Conservation (phyloP, 345 rosid species). For the Syzygium oleosum region DNA sequence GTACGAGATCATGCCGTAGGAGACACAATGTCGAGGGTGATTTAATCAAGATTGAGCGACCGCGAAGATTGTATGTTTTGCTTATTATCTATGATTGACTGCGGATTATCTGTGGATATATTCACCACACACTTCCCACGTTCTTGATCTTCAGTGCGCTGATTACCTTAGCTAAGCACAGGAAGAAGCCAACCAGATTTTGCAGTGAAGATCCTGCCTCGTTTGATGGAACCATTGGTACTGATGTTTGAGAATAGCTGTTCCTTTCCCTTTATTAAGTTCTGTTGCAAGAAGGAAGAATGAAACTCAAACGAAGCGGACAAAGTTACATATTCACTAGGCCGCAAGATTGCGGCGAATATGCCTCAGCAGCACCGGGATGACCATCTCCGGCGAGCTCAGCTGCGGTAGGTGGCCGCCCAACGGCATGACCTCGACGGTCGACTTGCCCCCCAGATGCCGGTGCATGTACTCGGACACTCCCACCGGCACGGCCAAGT, state of each 20-base stretch:
- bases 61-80: neutral
- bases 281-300: neutral
- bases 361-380: conserved; percentile 70
- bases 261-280: neutral
- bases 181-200: neutral
- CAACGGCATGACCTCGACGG: conserved; percentile 58
- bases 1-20: too few relatives aligned
- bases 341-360: conserved; percentile 39
- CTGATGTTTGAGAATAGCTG: neutral
- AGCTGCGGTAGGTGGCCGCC: conserved; percentile 86
- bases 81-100: neutral
- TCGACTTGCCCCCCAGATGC: conserved; percentile 42
- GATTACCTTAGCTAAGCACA: neutral
- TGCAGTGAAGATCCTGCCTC: neutral
- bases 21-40: neutral
- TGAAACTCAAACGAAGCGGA: neutral
- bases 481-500: conserved; percentile 67
- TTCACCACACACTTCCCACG: neutral
- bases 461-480: conserved; percentile 62
- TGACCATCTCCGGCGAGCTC: conserved; percentile 62
- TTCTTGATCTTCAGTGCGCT: neutral
- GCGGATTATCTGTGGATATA: neutral
- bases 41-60: neutral
- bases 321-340: neutral
- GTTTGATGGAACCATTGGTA: neutral